Percentiles rank a stretch among this genome's conserved stretches.
These are phyloP conservation scores for Olyra latifolia DNA, from an alignment of 176 grass and related monocot species.

Conservation along the genomic window DNA sequence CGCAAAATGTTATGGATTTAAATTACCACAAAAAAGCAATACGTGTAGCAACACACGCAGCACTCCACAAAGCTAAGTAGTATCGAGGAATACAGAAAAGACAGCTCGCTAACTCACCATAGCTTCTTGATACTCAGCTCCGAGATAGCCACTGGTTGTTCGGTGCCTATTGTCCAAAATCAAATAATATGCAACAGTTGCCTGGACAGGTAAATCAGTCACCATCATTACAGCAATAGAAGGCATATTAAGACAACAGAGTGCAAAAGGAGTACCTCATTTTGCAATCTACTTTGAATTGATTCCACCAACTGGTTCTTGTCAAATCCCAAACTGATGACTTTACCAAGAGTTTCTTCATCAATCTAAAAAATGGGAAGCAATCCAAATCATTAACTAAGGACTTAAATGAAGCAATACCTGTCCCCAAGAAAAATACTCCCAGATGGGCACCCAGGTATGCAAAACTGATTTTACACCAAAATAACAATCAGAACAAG, in stretches of 20 bases:
- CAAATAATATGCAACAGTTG: constrained; percentile 92
- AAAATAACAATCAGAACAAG: not conserved
- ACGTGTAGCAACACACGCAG: constrained; percentile 4
- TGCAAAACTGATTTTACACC: not conserved
- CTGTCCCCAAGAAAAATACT: not conserved
- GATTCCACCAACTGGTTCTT: constrained; percentile 69
- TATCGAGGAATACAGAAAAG: constrained; percentile 1
- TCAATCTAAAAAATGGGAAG: constrained; percentile 59
- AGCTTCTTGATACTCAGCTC: constrained; percentile 75
- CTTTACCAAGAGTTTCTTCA: constrained; percentile 69
- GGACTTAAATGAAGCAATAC: not conserved
- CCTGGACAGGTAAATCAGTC: constrained; percentile 47
- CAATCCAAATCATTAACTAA: not conserved
- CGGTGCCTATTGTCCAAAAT: constrained; percentile 74
- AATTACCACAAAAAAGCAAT: constrained; percentile 10
- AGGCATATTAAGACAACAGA: not conserved
- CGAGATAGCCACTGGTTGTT: constrained; percentile 70
- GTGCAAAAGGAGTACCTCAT: constrained; percentile 56
- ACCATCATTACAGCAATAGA: constrained; percentile 2
- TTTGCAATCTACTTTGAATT: constrained; percentile 76
- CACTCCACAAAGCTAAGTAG: not conserved
- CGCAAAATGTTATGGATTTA: constrained; percentile 2
- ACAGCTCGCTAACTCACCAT: constrained; percentile 42
- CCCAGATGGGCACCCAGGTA: not conserved
- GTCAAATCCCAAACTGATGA: constrained; percentile 76